These are phyloP conservation scores for Hortiboletus rubellus DNA, from an alignment of 1,284 basidiomycete genomes.

Conservation along the genomic window DNA sequence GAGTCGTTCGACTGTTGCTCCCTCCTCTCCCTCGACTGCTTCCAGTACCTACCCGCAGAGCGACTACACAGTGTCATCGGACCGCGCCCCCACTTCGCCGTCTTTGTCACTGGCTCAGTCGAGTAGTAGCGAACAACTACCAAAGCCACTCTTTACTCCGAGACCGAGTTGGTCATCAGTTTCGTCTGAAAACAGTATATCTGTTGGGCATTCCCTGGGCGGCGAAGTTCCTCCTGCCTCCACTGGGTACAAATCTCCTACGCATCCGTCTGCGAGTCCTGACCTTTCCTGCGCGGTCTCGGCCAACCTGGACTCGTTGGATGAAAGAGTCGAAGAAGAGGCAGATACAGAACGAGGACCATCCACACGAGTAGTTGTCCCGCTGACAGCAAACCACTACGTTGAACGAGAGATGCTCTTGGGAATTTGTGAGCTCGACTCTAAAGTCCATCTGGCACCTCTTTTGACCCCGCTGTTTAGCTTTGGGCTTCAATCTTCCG, in stretches of 20 bases:
- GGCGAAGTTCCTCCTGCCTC: slow-evolving; percentile 19
- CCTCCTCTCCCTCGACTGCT: slow-evolving; percentile 12
- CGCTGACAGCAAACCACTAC: slow-evolving; percentile 52
- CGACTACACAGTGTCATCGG: slow-evolving; percentile 15
- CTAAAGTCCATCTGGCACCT: background rate
- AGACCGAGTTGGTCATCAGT: slow-evolving; percentile 30
- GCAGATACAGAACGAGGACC: slow-evolving; percentile 18
- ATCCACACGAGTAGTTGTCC: slow-evolving; percentile 19
- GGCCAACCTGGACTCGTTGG: slow-evolving; percentile 13
- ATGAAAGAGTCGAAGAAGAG: slow-evolving; percentile 24
- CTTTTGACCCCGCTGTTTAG: slow-evolving; percentile 36
- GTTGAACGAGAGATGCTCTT: slow-evolving; percentile 59
- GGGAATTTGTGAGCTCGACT: slow-evolving; percentile 60
- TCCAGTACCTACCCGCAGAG: slow-evolving; percentile 6
- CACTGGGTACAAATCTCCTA: slow-evolving; percentile 22
- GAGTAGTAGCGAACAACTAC: slow-evolving; percentile 18
- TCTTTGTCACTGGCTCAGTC: slow-evolving; percentile 16
- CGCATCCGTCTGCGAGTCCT: slow-evolving; percentile 27
- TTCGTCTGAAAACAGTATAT: slow-evolving; percentile 30
- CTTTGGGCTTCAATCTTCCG: slow-evolving; percentile 64
- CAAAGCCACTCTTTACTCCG: slow-evolving; percentile 16
- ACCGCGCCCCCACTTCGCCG: slow-evolving; percentile 19
- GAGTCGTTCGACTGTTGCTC: slow-evolving; percentile 6
- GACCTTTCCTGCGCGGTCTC: slow-evolving; percentile 22
- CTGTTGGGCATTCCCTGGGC: slow-evolving; percentile 14